phyloP scores from a whole-genome alignment of 805 yeast genomes.

The Metschnikowia kunwiensis region DNA sequence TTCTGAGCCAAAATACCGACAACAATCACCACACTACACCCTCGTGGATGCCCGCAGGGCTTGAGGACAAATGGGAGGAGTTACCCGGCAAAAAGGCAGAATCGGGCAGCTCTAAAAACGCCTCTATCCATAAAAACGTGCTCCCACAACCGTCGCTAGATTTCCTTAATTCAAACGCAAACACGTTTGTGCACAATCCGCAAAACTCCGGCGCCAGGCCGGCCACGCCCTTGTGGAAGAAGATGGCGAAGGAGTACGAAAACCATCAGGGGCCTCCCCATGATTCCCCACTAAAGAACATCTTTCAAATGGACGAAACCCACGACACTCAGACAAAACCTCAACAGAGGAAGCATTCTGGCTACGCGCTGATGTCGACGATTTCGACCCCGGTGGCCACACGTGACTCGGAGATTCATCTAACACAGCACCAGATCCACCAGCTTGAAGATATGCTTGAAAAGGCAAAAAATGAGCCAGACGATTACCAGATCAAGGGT shows the following conservation, averaged over 20 bases:
- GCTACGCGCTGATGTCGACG: conserved; percentile 19
- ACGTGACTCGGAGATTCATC: conserved; percentile 14
- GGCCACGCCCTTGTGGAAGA: conserved; percentile 31
- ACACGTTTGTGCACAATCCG: conserved; percentile 34
- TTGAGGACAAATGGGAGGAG: conserved; percentile 35
- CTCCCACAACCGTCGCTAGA: conserved; percentile 12
- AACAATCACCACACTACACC: conserved; percentile 26
- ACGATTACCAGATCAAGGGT: conserved; percentile 20
- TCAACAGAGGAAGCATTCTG: conserved; percentile 22
- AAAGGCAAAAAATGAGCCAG: conserved; percentile 22
- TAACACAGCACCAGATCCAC: conserved; percentile 21
- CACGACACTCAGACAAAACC: conserved; percentile 1
- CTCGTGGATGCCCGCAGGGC: conserved; percentile 43
- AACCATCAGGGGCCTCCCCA: conserved; percentile 17
- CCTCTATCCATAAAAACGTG: not conserved
- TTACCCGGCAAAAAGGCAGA: too few relatives aligned
- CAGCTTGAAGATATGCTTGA: conserved; percentile 25
- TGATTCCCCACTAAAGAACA: conserved; percentile 28
- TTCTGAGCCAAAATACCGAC: conserved; percentile 1
- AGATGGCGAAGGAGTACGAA: conserved; percentile 28
- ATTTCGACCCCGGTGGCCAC: conserved; percentile 35
- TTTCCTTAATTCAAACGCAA: conserved; percentile 20
- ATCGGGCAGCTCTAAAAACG: not conserved
- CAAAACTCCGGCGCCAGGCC: conserved; percentile 10
- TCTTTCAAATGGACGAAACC: conserved; percentile 25